Conservation (phyloP, 129 eudicot species). For the Flaveria ramosissima region DNA sequence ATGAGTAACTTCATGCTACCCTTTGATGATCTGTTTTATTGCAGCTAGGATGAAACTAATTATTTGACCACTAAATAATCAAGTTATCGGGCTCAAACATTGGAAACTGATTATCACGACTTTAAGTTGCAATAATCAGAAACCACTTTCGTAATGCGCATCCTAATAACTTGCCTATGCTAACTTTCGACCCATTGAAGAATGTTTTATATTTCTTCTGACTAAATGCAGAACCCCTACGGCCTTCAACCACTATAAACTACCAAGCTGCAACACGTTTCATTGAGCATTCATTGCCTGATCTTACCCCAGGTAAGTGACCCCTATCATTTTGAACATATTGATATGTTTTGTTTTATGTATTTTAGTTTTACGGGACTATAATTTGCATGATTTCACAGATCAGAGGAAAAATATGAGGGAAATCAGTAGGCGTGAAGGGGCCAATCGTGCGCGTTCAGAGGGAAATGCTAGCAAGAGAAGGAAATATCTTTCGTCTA, state of each 20-base stretch:
- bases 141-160: neutral
- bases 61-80: neutral
- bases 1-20: neutral
- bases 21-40: neutral
- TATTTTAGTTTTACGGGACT: neutral
- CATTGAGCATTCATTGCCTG: conserved; percentile 90
- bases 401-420: conserved; percentile 87
- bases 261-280: conserved; percentile 87
- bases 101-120: neutral
- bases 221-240: conserved; percentile 65
- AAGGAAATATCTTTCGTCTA: conserved; percentile 69
- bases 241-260: conserved; percentile 75
- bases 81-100: neutral
- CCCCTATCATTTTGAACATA: conserved; percentile 1
- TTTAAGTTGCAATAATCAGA: conserved; percentile 4
- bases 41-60: neutral
- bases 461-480: conserved; percentile 66
- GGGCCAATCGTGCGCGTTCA: conserved; percentile 37
- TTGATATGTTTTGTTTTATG: neutral
- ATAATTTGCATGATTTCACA: conserved; percentile 33
- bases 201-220: conserved; percentile 3
- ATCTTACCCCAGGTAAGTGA: conserved; percentile 73
- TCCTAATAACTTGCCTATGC: conserved; percentile 4
- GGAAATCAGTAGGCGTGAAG: conserved; percentile 69
- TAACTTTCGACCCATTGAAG: neutral